A percentile compares a stretch with the other conserved stretches of the same genome.
phyloP scores from a whole-genome alignment of 2,329 filamentous ascomycete species.

The Zymoseptoria ardabiliae region DNA sequence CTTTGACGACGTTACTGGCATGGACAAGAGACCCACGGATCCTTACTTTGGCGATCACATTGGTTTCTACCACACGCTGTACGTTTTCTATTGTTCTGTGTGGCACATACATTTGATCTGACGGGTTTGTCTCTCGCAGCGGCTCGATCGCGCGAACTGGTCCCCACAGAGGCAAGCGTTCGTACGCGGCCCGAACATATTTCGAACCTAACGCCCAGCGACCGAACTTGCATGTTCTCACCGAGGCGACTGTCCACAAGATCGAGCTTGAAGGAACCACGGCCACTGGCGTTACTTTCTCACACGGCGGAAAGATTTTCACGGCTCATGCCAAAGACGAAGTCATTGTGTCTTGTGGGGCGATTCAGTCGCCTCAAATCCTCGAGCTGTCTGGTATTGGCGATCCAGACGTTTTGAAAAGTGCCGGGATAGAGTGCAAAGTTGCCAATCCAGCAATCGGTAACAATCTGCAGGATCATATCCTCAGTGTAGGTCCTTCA shows the following conservation, averaged over 20 bases:
- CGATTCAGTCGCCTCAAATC: constrained; percentile 49
- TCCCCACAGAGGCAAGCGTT: constrained; percentile 22
- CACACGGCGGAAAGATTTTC: constrained; percentile 24
- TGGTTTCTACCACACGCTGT: constrained; percentile 23
- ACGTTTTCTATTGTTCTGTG: not conserved
- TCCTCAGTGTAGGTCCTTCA: not conserved
- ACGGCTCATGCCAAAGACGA: constrained; percentile 25
- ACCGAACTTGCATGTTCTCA: constrained; percentile 23
- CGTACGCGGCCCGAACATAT: constrained; percentile 26
- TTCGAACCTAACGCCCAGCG: constrained; percentile 19
- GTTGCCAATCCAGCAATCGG: not conserved
- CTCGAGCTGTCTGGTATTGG: constrained; percentile 57
- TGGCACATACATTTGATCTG: not conserved
- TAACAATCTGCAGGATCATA: constrained; percentile 2
- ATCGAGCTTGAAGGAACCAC: constrained; percentile 37
- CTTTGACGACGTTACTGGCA: constrained; percentile 24
- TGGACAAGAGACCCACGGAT: constrained; percentile 19
- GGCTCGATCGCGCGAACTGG: constrained; percentile 17
- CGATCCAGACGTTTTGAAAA: constrained; percentile 1
- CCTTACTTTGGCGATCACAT: constrained; percentile 27
- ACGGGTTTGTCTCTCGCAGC: not conserved
- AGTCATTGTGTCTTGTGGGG: constrained; percentile 50
- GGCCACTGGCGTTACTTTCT: constrained; percentile 35
- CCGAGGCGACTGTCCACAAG: constrained; percentile 37
- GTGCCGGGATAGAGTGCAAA: constrained; percentile 21